Base-by-base conservation (phyloP, 345 rosid species). In the Eucalyptus curtisii region DNA sequence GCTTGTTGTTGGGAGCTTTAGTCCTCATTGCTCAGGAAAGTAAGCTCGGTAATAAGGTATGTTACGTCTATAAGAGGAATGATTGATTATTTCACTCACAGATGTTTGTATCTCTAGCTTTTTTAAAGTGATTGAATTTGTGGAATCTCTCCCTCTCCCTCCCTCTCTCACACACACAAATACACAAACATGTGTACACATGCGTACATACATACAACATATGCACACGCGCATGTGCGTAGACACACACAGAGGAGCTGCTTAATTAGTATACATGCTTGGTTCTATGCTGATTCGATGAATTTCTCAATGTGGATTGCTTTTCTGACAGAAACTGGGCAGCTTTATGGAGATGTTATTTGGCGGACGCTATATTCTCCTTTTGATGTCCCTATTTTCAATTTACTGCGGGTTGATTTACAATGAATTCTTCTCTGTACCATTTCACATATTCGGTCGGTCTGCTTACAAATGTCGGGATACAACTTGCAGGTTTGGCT, bases 261-360 rank as follows among this genome's bases (percentile, higher is more conserved):
- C 84, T 20, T 76, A 40, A 76, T 40, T 71, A 20, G 84, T 37
- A 12, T 76, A 40, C 27, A 49, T 19, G 31, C 33, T 31, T 22
- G 85, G 76, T 87, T 68, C 25, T 13, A 37, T 7, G 30, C 19
- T 59, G 14, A 44, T 48, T 33, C 33, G 59, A 50, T 81, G 66
- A 61, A 88, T 88, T 20, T 84, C 31, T 55, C 86, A 79, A 81
- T 49, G 59, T 55, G 37, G 40, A 44, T 88, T 85, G 48, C 37
- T 87, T 57, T 88, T 71, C 88, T 92, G 86, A 87, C 94, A 97
- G 99, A 97, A 96, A 96, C 98, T 95, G 64, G 99, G 99, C 91
- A 97, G 99, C 95, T 97, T 97, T 93, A 97, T 97, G 99, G 99
- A 97, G 94, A 95, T 97, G 98, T 93, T 97, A 85, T 97, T 97